Percentiles rank a stretch among this genome's conserved stretches.
phyloP scores from a whole-genome alignment of 306 rosid species.

The Acmispon strigosus region DNA sequence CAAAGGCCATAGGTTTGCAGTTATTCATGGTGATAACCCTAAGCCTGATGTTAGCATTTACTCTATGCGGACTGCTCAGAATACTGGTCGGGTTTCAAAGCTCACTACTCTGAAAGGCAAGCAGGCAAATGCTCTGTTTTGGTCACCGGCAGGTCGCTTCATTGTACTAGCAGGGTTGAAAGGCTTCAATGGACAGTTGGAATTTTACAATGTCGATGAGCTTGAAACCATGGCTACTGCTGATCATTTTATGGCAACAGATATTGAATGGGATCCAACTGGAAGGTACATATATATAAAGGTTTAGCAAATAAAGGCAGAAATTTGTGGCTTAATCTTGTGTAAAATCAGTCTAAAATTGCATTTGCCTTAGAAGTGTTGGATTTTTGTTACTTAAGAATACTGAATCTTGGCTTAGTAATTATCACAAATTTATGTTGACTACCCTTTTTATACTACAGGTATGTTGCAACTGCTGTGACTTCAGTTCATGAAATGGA shows the following conservation, averaged over 20 bases:
- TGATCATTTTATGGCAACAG: constrained; percentile 80
- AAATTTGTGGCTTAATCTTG: background rate
- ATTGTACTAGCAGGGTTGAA: constrained; percentile 79
- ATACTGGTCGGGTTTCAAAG: constrained; percentile 69
- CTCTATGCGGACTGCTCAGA: constrained; percentile 57
- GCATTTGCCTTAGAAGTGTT: background rate
- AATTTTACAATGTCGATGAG: constrained; percentile 75
- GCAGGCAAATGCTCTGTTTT: constrained; percentile 80
- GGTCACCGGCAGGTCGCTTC: constrained; percentile 78
- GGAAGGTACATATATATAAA: constrained; percentile 54
- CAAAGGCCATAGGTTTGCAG: constrained; percentile 73
- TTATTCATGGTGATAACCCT: constrained; percentile 79
- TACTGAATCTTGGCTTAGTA: background rate
- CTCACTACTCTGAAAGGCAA: constrained; percentile 74
- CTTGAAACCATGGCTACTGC: constrained; percentile 77
- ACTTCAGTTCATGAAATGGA: constrained; percentile 97
- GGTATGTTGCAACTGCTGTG: constrained; percentile 86
- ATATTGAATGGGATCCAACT: constrained; percentile 89
- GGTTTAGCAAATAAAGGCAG: background rate
- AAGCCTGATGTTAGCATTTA: constrained; percentile 76
- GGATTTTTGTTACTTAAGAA: background rate
- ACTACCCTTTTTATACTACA: constrained; percentile 17
- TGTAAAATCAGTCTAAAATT: background rate
- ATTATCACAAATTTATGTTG: background rate
- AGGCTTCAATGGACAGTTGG: constrained; percentile 66